A percentile compares a stretch with the other conserved stretches of the same genome.
These are phyloP conservation scores for Dalbergia cochinchinensis DNA, from an alignment of 306 rosid species.

Conservation along the genomic window DNA sequence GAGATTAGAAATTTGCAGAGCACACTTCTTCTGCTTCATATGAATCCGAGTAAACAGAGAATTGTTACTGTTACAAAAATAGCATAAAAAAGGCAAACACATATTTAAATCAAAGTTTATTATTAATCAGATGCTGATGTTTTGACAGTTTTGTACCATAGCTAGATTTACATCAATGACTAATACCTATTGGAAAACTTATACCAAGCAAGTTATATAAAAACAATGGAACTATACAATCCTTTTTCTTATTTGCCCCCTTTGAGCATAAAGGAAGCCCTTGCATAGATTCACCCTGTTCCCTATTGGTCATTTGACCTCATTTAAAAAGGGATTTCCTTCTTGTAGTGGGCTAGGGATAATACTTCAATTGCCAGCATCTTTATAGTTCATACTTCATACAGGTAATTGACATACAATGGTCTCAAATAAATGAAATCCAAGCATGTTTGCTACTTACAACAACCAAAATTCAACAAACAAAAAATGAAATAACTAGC, in stretches of 20 bases:
- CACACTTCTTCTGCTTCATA: slow-evolving; percentile 20
- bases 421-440: slow-evolving; percentile 28
- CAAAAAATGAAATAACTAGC: slow-evolving; percentile 9
- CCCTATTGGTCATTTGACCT: slow-evolving; percentile 27
- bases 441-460: slow-evolving; percentile 7
- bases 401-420: not conserved
- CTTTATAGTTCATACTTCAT: not conserved
- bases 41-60: slow-evolving; percentile 21
- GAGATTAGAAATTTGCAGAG: slow-evolving; percentile 8
- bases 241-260: slow-evolving; percentile 15
- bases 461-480: slow-evolving; percentile 19
- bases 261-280: slow-evolving; percentile 31
- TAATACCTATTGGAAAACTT: slow-evolving; percentile 19
- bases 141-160: not conserved
- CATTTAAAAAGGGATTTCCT: slow-evolving; percentile 29
- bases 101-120: slow-evolving; percentile 27
- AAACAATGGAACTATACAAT: slow-evolving; percentile 12
- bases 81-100: slow-evolving; percentile 14
- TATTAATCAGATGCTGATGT: slow-evolving; percentile 32
- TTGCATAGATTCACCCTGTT: not conserved
- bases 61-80: slow-evolving; percentile 13
- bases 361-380: slow-evolving; percentile 13
- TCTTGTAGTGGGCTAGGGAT: slow-evolving; percentile 7
- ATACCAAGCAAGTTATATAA: slow-evolving; percentile 31
- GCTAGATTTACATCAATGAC: slow-evolving; percentile 18